Percentiles rank a stretch among this genome's conserved stretches.
These are phyloP conservation scores for Tetracentron sinense DNA, from an alignment of 164 flowering plant species.

Conservation along the genomic window DNA sequence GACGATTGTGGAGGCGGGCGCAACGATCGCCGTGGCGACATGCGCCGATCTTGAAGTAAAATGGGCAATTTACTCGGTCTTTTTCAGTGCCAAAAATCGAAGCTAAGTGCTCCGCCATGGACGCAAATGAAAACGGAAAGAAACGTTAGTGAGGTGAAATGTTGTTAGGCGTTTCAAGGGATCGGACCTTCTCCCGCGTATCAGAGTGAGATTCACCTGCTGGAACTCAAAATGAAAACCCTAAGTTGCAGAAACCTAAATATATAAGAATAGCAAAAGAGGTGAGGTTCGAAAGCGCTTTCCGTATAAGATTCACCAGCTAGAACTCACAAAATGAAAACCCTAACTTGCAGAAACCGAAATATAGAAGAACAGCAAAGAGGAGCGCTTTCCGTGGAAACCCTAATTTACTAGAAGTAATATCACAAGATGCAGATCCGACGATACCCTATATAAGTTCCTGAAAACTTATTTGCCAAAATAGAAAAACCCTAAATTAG, in stretches of 20 bases:
- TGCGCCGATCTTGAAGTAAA: constrained; percentile 57
- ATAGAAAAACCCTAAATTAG: no score
- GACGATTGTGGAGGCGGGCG: constrained; percentile 67
- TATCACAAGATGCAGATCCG: no score
- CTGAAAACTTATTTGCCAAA: no score
- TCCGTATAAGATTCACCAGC: background rate
- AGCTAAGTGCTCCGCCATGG: constrained; percentile 48
- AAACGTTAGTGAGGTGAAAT: background rate
- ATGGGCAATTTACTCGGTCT: constrained; percentile 48
- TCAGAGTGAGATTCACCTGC: background rate
- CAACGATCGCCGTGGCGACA: constrained; percentile 80
- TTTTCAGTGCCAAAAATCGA: constrained; percentile 52
- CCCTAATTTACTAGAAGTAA: no score
- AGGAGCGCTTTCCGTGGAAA: no score
- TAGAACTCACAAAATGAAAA: background rate
- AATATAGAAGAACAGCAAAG: no score
- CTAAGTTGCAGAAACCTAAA: background rate
- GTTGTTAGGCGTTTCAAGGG: background rate
- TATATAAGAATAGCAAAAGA: background rate
- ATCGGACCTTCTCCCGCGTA: constrained; percentile 2
- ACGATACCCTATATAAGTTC: no score
- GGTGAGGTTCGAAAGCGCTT: background rate
- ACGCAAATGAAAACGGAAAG: background rate
- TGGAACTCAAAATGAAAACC: background rate
- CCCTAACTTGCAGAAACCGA: background rate